Evolutionary conservation across 116 monocot genomes (phyloP).

Genomic region (Posidonia oceanica): DNA sequence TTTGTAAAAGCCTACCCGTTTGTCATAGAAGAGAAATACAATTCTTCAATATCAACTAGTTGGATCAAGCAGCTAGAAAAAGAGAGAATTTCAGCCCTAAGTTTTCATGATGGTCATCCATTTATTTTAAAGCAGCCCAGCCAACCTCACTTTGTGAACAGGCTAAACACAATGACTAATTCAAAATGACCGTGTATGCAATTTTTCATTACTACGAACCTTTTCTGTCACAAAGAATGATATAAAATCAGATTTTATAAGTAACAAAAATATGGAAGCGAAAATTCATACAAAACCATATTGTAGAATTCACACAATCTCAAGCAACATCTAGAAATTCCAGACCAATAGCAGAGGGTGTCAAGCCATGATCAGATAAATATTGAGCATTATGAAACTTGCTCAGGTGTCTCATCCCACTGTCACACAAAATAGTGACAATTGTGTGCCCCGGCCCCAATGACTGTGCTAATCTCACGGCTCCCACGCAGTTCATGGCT

Average conservation of each 20-base stretch:
- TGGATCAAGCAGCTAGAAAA: too few relatives aligned
- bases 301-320: not conserved
- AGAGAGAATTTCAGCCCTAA: too few relatives aligned
- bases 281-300: not conserved
- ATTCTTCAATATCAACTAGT: too few relatives aligned
- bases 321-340: constrained; percentile 39
- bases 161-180: too few relatives aligned
- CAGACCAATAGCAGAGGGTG: constrained; percentile 46
- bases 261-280: not conserved
- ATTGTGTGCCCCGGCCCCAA: constrained; percentile 91
- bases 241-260: not conserved
- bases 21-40: too few relatives aligned
- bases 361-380: constrained; percentile 47
- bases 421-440: constrained; percentile 86
- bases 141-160: too few relatives aligned
- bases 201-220: too few relatives aligned
- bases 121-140: too few relatives aligned
- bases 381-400: constrained; percentile 76
- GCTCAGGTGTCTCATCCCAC: constrained; percentile 90
- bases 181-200: too few relatives aligned
- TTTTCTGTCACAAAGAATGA: too few relatives aligned
- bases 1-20: too few relatives aligned
- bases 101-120: too few relatives aligned
- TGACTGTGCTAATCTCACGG: constrained; percentile 43
- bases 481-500: constrained; percentile 93